Evolutionary conservation across 345 rosid genomes (phyloP), one percentile per base, ranked within the genome.

Genomic region (Limnanthes douglasii): DNA sequence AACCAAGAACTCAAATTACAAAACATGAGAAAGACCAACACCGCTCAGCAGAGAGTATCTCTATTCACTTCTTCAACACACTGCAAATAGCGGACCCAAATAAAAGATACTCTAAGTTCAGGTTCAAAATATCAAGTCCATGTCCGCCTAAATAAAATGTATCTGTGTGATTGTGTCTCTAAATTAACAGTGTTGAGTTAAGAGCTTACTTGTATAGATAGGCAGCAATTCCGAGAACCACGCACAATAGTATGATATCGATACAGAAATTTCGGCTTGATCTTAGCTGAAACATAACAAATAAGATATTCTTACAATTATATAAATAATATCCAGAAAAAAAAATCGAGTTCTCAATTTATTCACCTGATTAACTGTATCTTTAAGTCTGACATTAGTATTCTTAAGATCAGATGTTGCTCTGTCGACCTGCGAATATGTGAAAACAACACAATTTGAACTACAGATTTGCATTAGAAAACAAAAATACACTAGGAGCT

Each of bases 211-310:
- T 92, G 96, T 92, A 92, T 28, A 92, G 53, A 53, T 92, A 92
- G 51, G 99, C 96, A 39, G 99, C 96, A n/a, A 85, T 80, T 18
- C 99, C 96, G 37, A 92, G 69, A 42, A 92, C 72, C 54, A 92
- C 67, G 53, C 85, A 73, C 75, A 85, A 23, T 50, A 92, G 55
- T 43, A 92, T 46, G 45, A 92, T 85, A 61, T 92, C 99, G 17
- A 92, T 71, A 53, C 99, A 92, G 73, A 92, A 92, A 65, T 92
- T 92, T 48, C 99, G 51, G 58, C 99, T 92, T 33, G 99, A 92
- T 48, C 99, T 73, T 70, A 92, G 63, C 99, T 92, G 86, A 37
- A 68, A 59, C 16, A 59, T 17, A 51, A 51, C 25, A 39, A 44
- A 44, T 37, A 12, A 0, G 8, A 22, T 43, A 50, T 31, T 34